phyloP scores from a whole-genome alignment of 805 yeast genomes.

The Suhomyces sp. region DNA sequence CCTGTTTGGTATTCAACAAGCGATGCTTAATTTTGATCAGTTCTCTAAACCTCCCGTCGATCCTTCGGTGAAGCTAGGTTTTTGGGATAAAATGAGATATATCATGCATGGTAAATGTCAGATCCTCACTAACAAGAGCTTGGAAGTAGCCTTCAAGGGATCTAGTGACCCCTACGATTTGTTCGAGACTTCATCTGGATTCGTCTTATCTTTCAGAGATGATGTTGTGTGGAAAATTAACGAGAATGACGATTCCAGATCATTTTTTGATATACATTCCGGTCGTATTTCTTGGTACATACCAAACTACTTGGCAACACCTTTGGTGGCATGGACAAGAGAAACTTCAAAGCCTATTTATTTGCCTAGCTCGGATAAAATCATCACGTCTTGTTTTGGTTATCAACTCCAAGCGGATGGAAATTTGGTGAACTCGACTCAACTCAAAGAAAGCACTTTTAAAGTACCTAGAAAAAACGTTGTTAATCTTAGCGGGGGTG shows the following conservation, averaged over 20 bases:
- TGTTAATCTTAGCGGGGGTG: constrained; percentile 59
- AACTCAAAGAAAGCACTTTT: neutral
- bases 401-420: constrained; percentile 36
- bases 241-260: constrained; percentile 62
- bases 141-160: constrained; percentile 67
- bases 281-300: constrained; percentile 64
- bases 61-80: constrained; percentile 79
- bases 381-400: constrained; percentile 46
- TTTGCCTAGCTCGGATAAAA: constrained; percentile 43
- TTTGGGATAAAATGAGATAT: constrained; percentile 87
- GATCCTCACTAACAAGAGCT: constrained; percentile 45
- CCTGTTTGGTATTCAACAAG: constrained; percentile 79
- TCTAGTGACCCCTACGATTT: constrained; percentile 76
- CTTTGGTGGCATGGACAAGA: constrained; percentile 57
- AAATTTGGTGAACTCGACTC: neutral
- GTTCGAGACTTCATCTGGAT: constrained; percentile 69
- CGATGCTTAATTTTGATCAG: constrained; percentile 72
- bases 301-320: constrained; percentile 64
- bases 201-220: constrained; percentile 67
- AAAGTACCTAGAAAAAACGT: constrained; percentile 50
- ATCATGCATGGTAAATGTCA: constrained; percentile 69
- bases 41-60: constrained; percentile 90
- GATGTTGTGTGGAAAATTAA: constrained; percentile 61
- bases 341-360: constrained; percentile 43
- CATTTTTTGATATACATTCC: constrained; percentile 63